Conservation (phyloP, 257 asterid species). For the Solanum microdontum region DNA sequence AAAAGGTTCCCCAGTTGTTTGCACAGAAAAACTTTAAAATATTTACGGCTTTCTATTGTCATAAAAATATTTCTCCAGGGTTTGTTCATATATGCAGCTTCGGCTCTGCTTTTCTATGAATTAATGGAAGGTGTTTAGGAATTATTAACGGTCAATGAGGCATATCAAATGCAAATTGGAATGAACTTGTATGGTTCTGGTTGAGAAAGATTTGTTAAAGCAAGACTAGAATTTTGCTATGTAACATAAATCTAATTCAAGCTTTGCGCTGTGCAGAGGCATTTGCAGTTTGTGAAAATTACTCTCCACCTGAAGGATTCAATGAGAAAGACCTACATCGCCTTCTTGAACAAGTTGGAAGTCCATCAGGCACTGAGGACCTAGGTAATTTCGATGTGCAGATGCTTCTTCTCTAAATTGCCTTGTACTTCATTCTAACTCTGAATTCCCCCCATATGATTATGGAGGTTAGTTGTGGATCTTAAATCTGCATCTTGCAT, state of each 20-base stretch:
- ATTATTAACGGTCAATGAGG: background rate
- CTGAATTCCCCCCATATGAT: background rate
- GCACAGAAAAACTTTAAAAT: background rate
- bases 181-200: background rate
- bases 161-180: background rate
- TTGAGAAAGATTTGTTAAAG: background rate
- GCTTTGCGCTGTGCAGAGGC: constrained; percentile 50
- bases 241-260: background rate
- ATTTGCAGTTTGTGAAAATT: constrained; percentile 86
- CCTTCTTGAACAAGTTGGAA: constrained; percentile 87
- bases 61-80: background rate
- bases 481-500: background rate
- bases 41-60: background rate
- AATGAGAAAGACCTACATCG: constrained; percentile 74
- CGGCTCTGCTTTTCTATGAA: background rate
- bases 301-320: constrained; percentile 92
- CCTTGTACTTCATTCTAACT: background rate
- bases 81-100: background rate
- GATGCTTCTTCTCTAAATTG: background rate
- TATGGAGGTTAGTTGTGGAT: background rate
- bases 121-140: background rate
- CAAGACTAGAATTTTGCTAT: background rate
- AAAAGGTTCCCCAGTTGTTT: background rate
- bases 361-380: constrained; percentile 88
- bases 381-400: constrained; percentile 34